Base-by-base conservation (phyloP, 2,329 filamentous ascomycete species). In the Colletotrichum siamense region DNA sequence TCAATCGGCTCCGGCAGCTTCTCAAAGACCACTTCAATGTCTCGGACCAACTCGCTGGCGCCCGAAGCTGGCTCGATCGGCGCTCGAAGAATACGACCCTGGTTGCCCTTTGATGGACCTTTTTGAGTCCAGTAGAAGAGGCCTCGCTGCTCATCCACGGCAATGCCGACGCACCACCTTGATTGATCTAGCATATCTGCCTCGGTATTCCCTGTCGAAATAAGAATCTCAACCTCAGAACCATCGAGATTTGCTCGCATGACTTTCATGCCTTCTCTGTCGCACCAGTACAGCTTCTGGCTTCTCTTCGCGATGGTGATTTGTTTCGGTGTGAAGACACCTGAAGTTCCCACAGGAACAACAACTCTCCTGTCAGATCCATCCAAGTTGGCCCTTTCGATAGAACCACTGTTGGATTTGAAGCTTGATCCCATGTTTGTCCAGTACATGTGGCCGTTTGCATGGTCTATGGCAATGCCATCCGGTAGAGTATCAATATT, bases 281-380 rank as follows among this genome's bases (percentile, higher is more conserved):
- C 64, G 24, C 71, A 73, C 71, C 71, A 73, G 18, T 73, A 73
- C 9, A 73, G 22, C 28, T 73, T 73, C 8, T 22, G 65, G 12
- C 64, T 73, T 15, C 30, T 24, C 16, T 62, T 62, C 18, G 71
- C 71, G 15, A 73, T 62, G 18, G 71, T 73, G 22, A 73, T 73
- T 24, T 73, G 71, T 22, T 73, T 73, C 4, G 71, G 71, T 8
- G 64, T 73, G 13, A 73, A 73, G n/a, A 73, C 71, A 12, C 71
- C 52, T n/a, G 16, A 8, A 5, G 55, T 55, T 8, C 71, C 63
- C 16, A 18, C 8, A 10, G 55, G 28, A 8, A 73, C 55, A 55
- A 73, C 36, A 28, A 22, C 18, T 10, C n/a, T 67, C 22, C 64
- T 65, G 15, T 39, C 18, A 34, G 71, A 62, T 16, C 64, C 71